Evolutionary conservation across 1,284 basidiomycete genomes (phyloP).

Genomic region (Caloboletus firmus): DNA sequence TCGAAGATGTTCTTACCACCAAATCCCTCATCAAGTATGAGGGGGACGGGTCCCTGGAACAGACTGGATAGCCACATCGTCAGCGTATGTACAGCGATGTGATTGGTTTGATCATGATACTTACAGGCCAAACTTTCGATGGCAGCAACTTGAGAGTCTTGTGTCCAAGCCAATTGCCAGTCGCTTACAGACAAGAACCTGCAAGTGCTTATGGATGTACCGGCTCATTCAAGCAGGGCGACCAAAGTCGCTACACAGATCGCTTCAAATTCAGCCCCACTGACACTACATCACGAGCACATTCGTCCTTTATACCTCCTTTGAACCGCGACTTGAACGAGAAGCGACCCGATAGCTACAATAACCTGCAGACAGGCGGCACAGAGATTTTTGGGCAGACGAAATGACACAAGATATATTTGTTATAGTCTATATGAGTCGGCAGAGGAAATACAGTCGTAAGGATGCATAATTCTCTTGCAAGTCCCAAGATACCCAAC

Average conservation of each 20-base stretch:
- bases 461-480: background rate
- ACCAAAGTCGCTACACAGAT: background rate
- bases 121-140: background rate
- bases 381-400: background rate
- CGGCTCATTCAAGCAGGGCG: background rate
- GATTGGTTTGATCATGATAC: background rate
- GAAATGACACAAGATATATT: background rate
- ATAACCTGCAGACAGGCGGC: background rate
- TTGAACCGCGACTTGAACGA: background rate
- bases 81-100: too few relatives aligned
- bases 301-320: background rate
- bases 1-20: background rate
- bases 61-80: too few relatives aligned
- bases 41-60: background rate
- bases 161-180: too few relatives aligned
- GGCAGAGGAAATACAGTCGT: background rate
- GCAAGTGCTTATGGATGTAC: too few relatives aligned
- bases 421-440: background rate
- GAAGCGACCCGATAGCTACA: background rate
- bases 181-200: background rate
- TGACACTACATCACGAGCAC: too few relatives aligned
- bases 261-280: background rate
- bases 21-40: background rate
- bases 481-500: too few relatives aligned
- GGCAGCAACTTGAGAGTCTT: background rate